phyloP scores from a whole-genome alignment of 192 early-diverging fungal species.

The Haplosporangium gracile region DNA sequence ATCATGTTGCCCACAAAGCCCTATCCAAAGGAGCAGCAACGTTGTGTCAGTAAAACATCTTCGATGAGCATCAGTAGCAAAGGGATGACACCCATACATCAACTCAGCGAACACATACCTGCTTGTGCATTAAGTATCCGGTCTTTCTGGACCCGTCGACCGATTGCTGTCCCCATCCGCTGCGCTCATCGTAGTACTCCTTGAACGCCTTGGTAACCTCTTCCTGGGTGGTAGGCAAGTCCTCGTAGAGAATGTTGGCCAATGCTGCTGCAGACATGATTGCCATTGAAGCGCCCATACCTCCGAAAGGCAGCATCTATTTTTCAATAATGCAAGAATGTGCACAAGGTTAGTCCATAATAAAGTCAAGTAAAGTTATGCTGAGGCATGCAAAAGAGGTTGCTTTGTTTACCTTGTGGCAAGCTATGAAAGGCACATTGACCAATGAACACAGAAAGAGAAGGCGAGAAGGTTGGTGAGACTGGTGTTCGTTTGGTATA shows the following conservation, averaged over 20 bases:
- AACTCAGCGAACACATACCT: not conserved
- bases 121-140: slow-evolving; percentile 11
- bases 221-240: slow-evolving; percentile 9
- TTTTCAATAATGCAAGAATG: not conserved
- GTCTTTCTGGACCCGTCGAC: slow-evolving; percentile 11
- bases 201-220: slow-evolving; percentile 13
- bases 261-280: slow-evolving; percentile 13
- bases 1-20: slow-evolving; percentile 9
- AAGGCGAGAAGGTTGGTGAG: not conserved
- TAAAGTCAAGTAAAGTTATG: too few relatives aligned
- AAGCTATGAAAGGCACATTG: not conserved
- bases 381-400: not conserved
- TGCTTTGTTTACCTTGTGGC: slow-evolving; percentile 3
- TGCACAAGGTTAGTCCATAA: not conserved
- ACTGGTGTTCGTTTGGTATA: not conserved
- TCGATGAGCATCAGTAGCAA: not conserved
- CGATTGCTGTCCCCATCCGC: not conserved
- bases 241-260: slow-evolving; percentile 18
- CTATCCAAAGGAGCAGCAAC: not conserved
- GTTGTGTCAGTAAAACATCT: not conserved
- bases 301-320: slow-evolving; percentile 26
- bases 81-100: not conserved
- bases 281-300: slow-evolving; percentile 16
- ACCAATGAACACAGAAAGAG: too few relatives aligned
- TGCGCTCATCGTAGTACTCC: slow-evolving; percentile 6